A percentile compares a stretch with the other conserved stretches of the same genome.
phyloP scores from a whole-genome alignment of 176 grass and related monocot species.

The Zoysia pacifica region DNA sequence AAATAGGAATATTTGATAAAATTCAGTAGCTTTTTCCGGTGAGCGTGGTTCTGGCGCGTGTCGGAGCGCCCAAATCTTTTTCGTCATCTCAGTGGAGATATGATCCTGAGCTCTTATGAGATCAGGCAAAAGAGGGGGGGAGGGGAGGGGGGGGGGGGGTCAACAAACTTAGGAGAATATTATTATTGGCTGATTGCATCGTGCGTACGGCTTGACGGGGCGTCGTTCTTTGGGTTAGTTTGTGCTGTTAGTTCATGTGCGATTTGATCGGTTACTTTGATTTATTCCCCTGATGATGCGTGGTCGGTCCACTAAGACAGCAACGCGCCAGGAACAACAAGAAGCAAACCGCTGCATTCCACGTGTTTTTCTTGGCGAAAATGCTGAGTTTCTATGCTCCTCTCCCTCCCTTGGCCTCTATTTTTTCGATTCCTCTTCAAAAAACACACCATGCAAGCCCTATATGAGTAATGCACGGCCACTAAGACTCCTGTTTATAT shows the following conservation, averaged over 20 bases:
- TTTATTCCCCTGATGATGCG: background rate
- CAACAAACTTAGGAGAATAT: no score
- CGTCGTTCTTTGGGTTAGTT: background rate
- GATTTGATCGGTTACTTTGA: conserved; percentile 4
- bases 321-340: conserved; percentile 1
- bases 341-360: background rate
- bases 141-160: no score
- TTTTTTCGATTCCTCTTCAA: no score
- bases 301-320: conserved; percentile 27
- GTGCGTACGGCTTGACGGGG: background rate
- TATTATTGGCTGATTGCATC: background rate
- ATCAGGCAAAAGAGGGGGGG: background rate
- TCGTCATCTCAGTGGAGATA: background rate
- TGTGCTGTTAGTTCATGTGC: background rate
- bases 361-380: background rate
- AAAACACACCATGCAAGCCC: no score
- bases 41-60: conserved; percentile 16
- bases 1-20: background rate
- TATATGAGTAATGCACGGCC: no score
- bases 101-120: background rate
- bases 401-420: background rate
- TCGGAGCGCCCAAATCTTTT: background rate
- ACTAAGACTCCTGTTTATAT: no score
- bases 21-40: background rate
- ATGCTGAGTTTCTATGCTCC: background rate